Evolutionary conservation across 306 rosid species (phyloP).

Genomic region (Comarum palustre): DNA sequence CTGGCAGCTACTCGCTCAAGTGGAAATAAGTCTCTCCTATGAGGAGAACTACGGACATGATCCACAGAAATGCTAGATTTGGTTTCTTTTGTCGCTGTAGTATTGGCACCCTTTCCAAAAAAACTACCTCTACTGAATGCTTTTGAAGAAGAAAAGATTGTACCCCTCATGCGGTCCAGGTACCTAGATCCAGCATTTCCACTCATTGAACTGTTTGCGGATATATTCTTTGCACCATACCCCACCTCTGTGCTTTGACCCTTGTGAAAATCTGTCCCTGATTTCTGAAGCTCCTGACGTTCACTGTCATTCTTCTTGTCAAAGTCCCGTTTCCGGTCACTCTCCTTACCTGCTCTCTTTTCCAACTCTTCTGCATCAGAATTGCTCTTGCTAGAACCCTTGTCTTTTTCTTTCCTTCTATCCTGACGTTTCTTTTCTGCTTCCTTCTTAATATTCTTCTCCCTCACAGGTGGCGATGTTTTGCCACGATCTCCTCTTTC

Average conservation of each 20-base stretch:
- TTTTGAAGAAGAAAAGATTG: constrained; percentile 80
- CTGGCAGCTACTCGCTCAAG: constrained; percentile 60
- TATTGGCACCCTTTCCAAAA: constrained; percentile 68
- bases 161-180: constrained; percentile 89
- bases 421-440: constrained; percentile 85
- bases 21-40: constrained; percentile 53
- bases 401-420: constrained; percentile 82
- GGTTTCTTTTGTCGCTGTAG: constrained; percentile 56
- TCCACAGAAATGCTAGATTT: constrained; percentile 60
- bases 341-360: constrained; percentile 76
- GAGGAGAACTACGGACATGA: constrained; percentile 50
- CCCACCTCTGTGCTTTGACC: constrained; percentile 51
- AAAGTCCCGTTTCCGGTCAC: constrained; percentile 61
- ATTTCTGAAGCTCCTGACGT: constrained; percentile 58
- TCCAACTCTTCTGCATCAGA: constrained; percentile 93
- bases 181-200: constrained; percentile 81
- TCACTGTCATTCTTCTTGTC: constrained; percentile 69
- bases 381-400: constrained; percentile 89
- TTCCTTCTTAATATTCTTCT: constrained; percentile 70
- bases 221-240: constrained; percentile 45
- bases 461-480: constrained; percentile 48
- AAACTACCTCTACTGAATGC: constrained; percentile 72
- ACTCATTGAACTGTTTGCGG: constrained; percentile 46
- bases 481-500: constrained; percentile 66
- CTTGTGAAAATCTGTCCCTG: constrained; percentile 54